Evolutionary conservation across 805 yeast genomes (phyloP), one percentile per base, ranked within the genome.

Genomic region (Starmerella kuoi): DNA sequence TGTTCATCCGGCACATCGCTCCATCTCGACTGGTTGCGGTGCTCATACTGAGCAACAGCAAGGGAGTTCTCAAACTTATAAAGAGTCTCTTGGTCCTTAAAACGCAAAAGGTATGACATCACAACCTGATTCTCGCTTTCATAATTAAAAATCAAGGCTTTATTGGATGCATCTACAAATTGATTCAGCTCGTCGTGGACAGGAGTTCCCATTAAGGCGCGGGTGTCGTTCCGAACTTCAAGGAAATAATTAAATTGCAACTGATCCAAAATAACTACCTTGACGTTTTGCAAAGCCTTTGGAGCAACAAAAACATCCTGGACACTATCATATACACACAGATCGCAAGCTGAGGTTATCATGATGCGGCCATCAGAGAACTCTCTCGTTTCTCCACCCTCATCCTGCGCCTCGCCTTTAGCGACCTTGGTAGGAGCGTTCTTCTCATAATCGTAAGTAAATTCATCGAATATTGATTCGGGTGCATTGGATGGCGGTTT

Each of bases 141-240:
- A 48, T 72, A 68, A 56, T 81, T 79, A 68, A 83, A 85, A 12
- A 79, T 69, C 50, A 85, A 79, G 1, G 82, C 68, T 12, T 59
- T 49, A 25, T 69, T 62, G 45, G 70, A 75, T 47, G 65, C 68
- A 55, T 77, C 75, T 56, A 82, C 77, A n/a, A 71, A 66, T 2
- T 91, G 84, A 54, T 72, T 76, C 60, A 84, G 62, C 23, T 68
- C 67, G 11, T 72, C 67, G 9, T 64, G 56, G 19, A 79, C 57
- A 3, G 56, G 57, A 4, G 68, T 58, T 1, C 70, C 72, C 4
- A 75, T 45, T 18, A 63, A 41, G 2, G 57, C 50, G 4, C 55
- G 52, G 2, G 51, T 51, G 4, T 53, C 46, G 1, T 54, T 44
- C 4, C 56, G 54, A 7, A 77, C 61, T 8, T 70, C 69, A 27